Evolutionary conservation across 2,329 filamentous ascomycete species (phyloP).

Genomic region (Akanthomyces muscarius): DNA sequence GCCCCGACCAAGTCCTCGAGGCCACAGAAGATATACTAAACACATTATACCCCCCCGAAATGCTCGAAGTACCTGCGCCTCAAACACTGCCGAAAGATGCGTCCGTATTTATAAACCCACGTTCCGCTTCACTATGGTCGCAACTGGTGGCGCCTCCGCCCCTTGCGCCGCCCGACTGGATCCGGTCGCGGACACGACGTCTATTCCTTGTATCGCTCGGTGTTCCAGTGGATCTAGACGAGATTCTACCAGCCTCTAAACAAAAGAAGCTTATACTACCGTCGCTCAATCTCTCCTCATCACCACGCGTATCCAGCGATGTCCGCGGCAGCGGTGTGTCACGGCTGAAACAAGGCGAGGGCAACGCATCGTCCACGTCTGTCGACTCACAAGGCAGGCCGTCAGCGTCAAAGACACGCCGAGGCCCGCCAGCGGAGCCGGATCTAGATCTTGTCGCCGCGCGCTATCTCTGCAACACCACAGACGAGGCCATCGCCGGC

Average conservation of each 20-base stretch:
- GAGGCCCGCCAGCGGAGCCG: constrained; percentile 64
- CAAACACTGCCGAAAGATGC: constrained; percentile 51
- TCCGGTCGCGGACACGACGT: constrained; percentile 87
- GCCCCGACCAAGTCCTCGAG: constrained; percentile 55
- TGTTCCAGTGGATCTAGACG: constrained; percentile 92
- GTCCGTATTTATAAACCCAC: constrained; percentile 75
- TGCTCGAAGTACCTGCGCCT: constrained; percentile 47
- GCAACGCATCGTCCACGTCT: constrained; percentile 54
- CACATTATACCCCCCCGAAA: constrained; percentile 58
- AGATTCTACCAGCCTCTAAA: constrained; percentile 93
- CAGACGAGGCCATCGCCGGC: constrained; percentile 74
- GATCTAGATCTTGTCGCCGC: constrained; percentile 76
- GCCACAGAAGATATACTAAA: constrained; percentile 64
- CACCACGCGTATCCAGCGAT: constrained; percentile 52
- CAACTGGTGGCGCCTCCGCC: constrained; percentile 93
- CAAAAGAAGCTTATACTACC: constrained; percentile 96
- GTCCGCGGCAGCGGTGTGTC: constrained; percentile 41
- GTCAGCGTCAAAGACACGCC: constrained; percentile 37
- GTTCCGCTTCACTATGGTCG: constrained; percentile 89
- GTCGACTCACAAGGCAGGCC: constrained; percentile 56
- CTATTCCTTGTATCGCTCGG: constrained; percentile 94
- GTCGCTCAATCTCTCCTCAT: constrained; percentile 68
- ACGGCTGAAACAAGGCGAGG: constrained; percentile 43
- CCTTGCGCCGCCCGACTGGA: constrained; percentile 95
- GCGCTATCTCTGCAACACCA: constrained; percentile 75